A percentile compares a stretch with the other conserved stretches of the same genome.
Evolutionary conservation across 495 filamentous ascomycete genomes (phyloP).

Genomic region (Platismatia glauca): DNA sequence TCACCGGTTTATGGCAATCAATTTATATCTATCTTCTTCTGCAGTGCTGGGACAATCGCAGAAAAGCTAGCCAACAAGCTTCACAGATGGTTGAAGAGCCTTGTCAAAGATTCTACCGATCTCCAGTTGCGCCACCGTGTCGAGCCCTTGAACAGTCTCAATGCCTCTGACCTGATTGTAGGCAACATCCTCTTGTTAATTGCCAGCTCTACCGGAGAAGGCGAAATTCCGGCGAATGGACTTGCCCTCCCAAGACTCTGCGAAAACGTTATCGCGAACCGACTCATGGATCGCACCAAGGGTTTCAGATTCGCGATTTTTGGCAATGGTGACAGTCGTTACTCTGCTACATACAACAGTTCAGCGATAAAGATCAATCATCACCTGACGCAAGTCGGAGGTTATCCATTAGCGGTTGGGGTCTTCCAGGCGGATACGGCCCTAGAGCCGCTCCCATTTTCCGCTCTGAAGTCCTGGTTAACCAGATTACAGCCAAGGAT

Average conservation of each 20-base stretch:
- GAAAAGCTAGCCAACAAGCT: constrained; percentile 25
- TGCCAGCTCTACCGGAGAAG: constrained; percentile 24
- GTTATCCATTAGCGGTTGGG: constrained; percentile 10
- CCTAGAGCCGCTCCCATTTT: constrained; percentile 11
- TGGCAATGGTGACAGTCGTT: constrained; percentile 28
- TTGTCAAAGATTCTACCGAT: not conserved
- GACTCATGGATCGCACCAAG: not conserved
- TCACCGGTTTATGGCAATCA: not conserved
- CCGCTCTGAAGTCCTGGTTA: constrained; percentile 22
- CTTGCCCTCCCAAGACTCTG: constrained; percentile 4
- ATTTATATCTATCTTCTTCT: constrained; percentile 19
- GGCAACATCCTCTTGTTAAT: constrained; percentile 20
- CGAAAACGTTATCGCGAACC: not conserved
- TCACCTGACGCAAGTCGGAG: constrained; percentile 15
- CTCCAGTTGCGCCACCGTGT: not conserved
- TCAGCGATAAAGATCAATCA: constrained; percentile 18
- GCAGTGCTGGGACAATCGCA: constrained; percentile 25
- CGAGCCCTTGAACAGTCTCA: constrained; percentile 13
- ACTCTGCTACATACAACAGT: constrained; percentile 23
- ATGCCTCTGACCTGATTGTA: constrained; percentile 7
- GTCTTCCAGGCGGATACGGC: constrained; percentile 22
- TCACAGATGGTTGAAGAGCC: not conserved
- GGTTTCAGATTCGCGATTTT: constrained; percentile 20
- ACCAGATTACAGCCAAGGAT: constrained; percentile 15
- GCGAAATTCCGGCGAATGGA: constrained; percentile 24